phyloP scores from a whole-genome alignment of 768 basidiomycete genomes.

The Infundibulicybe gibba region DNA sequence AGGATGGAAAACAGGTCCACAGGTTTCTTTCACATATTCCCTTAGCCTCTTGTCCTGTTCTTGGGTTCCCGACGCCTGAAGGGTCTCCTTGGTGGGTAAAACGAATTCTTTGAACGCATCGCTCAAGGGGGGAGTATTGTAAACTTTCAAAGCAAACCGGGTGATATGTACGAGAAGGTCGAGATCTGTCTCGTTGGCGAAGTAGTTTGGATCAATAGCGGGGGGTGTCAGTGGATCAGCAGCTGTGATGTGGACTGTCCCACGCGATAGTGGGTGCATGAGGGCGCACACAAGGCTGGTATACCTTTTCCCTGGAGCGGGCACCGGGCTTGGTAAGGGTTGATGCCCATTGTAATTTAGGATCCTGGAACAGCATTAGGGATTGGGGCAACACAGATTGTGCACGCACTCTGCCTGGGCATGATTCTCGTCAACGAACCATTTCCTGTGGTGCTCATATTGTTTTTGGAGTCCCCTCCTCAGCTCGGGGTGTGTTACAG shows the following conservation, averaged over 20 bases:
- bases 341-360: no score
- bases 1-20: constrained; percentile 9
- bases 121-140: constrained; percentile 6
- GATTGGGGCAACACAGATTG: no score
- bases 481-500: no score
- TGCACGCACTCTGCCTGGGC: no score
- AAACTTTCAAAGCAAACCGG: constrained; percentile 18
- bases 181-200: constrained; percentile 20
- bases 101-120: no score
- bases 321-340: neutral
- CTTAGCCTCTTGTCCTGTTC: constrained; percentile 1
- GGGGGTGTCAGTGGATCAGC: constrained; percentile 36
- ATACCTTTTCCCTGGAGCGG: constrained; percentile 18
- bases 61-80: constrained; percentile 6
- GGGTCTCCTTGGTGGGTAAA: constrained; percentile 4
- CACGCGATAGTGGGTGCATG: constrained; percentile 35
- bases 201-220: constrained; percentile 41
- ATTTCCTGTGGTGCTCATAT: no score
- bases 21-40: constrained; percentile 8
- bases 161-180: constrained; percentile 17
- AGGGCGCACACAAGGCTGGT: constrained; percentile 13
- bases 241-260: constrained; percentile 38
- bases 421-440: no score
- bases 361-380: no score
- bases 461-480: no score